These are phyloP conservation scores for Sporothrix dimorphospora DNA, from an alignment of 2,329 filamentous ascomycete genomes.

Conservation along the genomic window DNA sequence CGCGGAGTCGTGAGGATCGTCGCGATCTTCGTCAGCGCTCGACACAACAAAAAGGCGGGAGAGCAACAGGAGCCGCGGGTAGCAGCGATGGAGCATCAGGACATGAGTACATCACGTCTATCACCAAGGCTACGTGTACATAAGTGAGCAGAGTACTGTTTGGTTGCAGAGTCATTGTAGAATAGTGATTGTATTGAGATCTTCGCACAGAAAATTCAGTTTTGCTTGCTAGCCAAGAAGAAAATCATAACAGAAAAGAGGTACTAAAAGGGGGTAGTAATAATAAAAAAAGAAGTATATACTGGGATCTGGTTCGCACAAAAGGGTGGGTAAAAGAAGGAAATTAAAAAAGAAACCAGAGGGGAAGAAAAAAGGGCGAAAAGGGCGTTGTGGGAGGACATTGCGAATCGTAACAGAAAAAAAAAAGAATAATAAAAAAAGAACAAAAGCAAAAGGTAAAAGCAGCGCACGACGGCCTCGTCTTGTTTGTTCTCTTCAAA, in stretches of 20 bases:
- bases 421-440: not conserved
- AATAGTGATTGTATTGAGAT: not conserved
- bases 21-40: not conserved
- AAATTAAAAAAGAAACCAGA: conserved; percentile 20
- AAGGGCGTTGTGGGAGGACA: not conserved
- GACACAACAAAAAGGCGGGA: not conserved
- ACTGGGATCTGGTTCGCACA: conserved; percentile 16
- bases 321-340: conserved; percentile 1
- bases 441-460: not conserved
- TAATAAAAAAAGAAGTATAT: conserved; percentile 5
- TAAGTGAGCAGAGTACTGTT: too few species aligned
- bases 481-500: not conserved
- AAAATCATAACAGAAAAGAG: not conserved
- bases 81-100: too few species aligned
- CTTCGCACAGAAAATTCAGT: not conserved
- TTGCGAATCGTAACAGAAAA: conserved; percentile 3
- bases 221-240: conserved; percentile 1
- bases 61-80: too few species aligned
- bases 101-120: too few species aligned
- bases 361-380: not conserved
- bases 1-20: too few species aligned
- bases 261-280: conserved; percentile 18
- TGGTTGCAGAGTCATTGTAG: not conserved
- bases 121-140: too few species aligned
- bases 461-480: conserved; percentile 3